Conservation (phyloP, 495 filamentous ascomycete genomes). For the Aspergillus kassunensis region DNA sequence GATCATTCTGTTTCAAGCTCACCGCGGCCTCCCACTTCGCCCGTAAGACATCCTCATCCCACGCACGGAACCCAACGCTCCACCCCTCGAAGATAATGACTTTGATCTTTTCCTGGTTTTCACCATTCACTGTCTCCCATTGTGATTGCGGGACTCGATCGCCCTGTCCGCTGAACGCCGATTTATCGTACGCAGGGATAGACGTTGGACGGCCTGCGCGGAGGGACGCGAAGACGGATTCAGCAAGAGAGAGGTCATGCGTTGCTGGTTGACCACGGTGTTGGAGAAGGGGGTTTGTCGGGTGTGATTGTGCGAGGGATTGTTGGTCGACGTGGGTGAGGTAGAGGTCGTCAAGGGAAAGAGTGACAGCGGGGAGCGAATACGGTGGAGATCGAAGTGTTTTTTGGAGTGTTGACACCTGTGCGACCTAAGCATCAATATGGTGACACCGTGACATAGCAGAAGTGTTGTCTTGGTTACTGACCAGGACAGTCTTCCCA, state of each 20-base stretch:
- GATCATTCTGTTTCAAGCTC: slow-evolving; percentile 27
- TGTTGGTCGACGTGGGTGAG: slow-evolving; percentile 68
- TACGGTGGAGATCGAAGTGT: slow-evolving; percentile 65
- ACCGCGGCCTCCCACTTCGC: slow-evolving; percentile 54
- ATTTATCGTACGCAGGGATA: slow-evolving; percentile 85
- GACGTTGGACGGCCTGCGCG: slow-evolving; percentile 45
- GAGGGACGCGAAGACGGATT: slow-evolving; percentile 59
- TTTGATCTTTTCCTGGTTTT: slow-evolving; percentile 47
- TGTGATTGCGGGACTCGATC: slow-evolving; percentile 60
- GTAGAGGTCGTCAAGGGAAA: slow-evolving; percentile 92
- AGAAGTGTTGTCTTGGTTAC: not conserved
- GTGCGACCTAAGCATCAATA: not conserved
- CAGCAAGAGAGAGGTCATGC: slow-evolving; percentile 70
- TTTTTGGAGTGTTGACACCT: slow-evolving; percentile 62
- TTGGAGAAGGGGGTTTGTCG: slow-evolving; percentile 71
- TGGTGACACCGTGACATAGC: not conserved
- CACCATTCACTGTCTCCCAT: slow-evolving; percentile 62
- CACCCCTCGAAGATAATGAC: slow-evolving; percentile 85
- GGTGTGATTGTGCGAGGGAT: slow-evolving; percentile 57
- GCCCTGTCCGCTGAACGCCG: slow-evolving; percentile 69
- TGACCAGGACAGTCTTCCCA: slow-evolving; percentile 84
- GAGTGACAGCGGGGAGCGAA: slow-evolving; percentile 65
- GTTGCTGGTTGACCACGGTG: slow-evolving; percentile 83
- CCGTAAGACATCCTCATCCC: slow-evolving; percentile 51
- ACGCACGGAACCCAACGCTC: slow-evolving; percentile 79